Evolutionary conservation across 768 basidiomycete species (phyloP).

Genomic region (Sistotremastrum suecicum): DNA sequence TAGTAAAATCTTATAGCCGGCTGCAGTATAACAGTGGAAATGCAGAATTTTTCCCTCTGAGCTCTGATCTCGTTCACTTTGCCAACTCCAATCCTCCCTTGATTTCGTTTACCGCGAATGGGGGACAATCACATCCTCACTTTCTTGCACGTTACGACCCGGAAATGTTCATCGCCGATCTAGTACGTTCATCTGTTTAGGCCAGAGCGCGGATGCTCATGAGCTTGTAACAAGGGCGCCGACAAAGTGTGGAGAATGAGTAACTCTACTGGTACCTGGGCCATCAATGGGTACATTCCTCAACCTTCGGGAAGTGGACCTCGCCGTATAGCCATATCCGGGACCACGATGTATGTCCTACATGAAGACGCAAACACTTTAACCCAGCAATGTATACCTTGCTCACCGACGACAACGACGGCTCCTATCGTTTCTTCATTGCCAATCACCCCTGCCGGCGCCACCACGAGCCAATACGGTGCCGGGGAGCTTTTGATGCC

Average conservation of each 20-base stretch:
- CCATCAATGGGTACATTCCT: constrained; percentile 44
- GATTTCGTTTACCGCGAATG: constrained; percentile 4
- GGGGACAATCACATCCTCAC: constrained; percentile 44
- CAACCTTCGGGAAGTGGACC: constrained; percentile 55
- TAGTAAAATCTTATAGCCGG: background rate
- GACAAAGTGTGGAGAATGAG: constrained; percentile 59
- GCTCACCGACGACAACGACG: no score
- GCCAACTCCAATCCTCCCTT: constrained; percentile 8
- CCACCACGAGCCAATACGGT: constrained; percentile 20
- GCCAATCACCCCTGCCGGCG: constrained; percentile 11
- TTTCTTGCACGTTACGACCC: constrained; percentile 41
- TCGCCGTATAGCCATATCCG: constrained; percentile 28
- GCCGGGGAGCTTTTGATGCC: constrained; percentile 56
- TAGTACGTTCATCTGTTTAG: constrained; percentile 26
- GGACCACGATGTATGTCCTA: constrained; percentile 23
- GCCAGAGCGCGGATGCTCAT: background rate
- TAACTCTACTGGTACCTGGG: constrained; percentile 28
- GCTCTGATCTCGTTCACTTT: constrained; percentile 38
- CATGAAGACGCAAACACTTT: constrained; percentile 45
- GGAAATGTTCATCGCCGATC: constrained; percentile 52
- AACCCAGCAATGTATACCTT: background rate
- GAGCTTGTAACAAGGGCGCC: constrained; percentile 28
- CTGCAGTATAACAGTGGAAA: constrained; percentile 39
- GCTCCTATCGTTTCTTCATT: no score
- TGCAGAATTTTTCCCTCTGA: constrained; percentile 37